Base-by-base conservation (phyloP, 2,329 filamentous ascomycete genomes). In the Colletotrichum siamense region DNA sequence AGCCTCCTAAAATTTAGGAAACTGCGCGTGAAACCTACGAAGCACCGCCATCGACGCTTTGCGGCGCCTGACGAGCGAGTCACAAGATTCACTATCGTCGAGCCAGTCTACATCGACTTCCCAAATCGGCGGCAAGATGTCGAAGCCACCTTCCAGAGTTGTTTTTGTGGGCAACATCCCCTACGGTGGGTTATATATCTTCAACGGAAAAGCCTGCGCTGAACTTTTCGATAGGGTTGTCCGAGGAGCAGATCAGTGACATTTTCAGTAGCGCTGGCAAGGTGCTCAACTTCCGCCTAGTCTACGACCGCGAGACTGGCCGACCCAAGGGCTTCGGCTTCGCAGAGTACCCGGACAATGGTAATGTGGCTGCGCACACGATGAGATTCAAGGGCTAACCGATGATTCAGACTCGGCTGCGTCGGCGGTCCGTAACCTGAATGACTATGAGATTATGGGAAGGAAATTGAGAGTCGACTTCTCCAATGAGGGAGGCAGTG, bases 251-350 rank as follows among this genome's bases (percentile, higher is more conserved):
- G 84, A 98, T 99, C 81, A 94, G 94, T 83, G 95, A 98, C 80
- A 98, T 98, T 77, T 98, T 99, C 85, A 95, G 93, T 83, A 94
- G 94, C 79, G 96, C 95, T 69, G 97, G 97, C 75, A 95, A 96
- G 79, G 96, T 99, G 2, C 90, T 98, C 75, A 96, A 95, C 83
- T 99, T 99, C 84, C 93, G 96, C 69, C 91, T 99, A 65, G 96
- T 99, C 79, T 98, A 98, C 86, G 98, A 99, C 87, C 94, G 96
- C 69, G 96, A 99, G 82, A 98, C 96, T 4, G 96, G 96, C 57
- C 93, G 95, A 73, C 96, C 97, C 1, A 99, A 98, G 85, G 97
- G 97, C 22, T 99, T 98, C 84, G 97, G 97, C 44, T 99, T 99
- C 81, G 95, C 96, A 82, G 96, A 99, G 84, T 99, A 98, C 83